Base-by-base conservation (phyloP, 805 yeast genomes). In the Candida ipomoeae region DNA sequence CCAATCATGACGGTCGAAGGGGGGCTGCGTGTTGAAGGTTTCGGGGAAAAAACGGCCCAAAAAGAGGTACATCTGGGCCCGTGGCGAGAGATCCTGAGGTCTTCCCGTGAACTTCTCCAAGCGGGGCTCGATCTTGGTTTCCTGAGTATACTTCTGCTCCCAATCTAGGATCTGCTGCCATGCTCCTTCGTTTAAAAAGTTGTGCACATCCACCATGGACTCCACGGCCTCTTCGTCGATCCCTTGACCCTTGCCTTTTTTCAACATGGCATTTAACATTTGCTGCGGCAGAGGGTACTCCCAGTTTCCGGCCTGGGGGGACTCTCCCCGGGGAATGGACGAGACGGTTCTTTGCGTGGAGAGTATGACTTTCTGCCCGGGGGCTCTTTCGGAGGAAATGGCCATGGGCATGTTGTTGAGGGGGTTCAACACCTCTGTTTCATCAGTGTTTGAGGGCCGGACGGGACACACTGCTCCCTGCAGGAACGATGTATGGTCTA, bases 261-360 rank as follows among this genome's bases (percentile, higher is more conserved):
- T 82, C 26, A 90, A 72, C 98, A 94, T 92, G 11, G 99, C 99
- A 62, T 92, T 91, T 57, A 90, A 83, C 99, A 94, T 94, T 66
- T 94, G 99, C 69, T 94, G 99, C 0, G 99, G 99, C 2, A 97
- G 89, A 1, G 99, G 99, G 65, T 94, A 94, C 69, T 94, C 99
- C 99, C 99, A 94, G 44, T 84, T 82, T 1, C 96, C 96, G 53
- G 82, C 83, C 8, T 72, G 75, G 1, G 71, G 74, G 13, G 65
- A 63, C 29, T 74, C 80, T 29, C 98, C 98, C 55, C 89, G 79
- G 18, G 99, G 99, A 48, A 94, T 94, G 1, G 89, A 71, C 14
- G 96, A 89, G 36, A 84, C 67, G 1, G 96, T 86, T 59, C 97
- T 81, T 40, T 86, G 88, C 0, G 94, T 88, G 8, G 97, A 90